Evolutionary conservation across 1,284 basidiomycete genomes (phyloP).

Genomic region (Cutaneotrichosporon sp.): DNA sequence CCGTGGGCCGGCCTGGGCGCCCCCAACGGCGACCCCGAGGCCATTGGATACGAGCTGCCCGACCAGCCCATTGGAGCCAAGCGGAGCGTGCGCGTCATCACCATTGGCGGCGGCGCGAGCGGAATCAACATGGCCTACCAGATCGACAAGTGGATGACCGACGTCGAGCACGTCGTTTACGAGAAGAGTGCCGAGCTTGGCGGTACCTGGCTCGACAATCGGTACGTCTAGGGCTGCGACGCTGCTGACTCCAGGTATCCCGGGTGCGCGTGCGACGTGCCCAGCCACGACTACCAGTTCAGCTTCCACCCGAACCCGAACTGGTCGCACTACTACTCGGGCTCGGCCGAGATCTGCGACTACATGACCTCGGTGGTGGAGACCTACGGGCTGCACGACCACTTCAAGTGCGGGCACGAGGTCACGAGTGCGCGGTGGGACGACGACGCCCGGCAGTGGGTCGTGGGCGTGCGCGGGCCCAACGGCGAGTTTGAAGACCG

Average conservation of each 20-base stretch:
- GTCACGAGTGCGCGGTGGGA: conserved; percentile 37
- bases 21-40: conserved; percentile 21
- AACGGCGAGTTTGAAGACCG: conserved; percentile 26
- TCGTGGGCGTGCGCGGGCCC: conserved; percentile 22
- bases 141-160: conserved; percentile 10
- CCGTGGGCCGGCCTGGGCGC: conserved; percentile 11
- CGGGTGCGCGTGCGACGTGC: conserved; percentile 39
- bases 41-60: conserved; percentile 13
- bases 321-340: conserved; percentile 36
- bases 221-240: not conserved
- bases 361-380: conserved; percentile 37
- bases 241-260: conserved; percentile 23
- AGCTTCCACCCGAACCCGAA: conserved; percentile 31
- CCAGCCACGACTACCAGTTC: conserved; percentile 37
- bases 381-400: conserved; percentile 29
- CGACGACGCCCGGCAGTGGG: conserved; percentile 33
- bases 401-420: conserved; percentile 36
- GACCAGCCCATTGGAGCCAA: not conserved
- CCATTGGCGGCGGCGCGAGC: conserved; percentile 18
- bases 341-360: conserved; percentile 31
- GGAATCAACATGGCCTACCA: conserved; percentile 18
- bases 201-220: conserved; percentile 29
- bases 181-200: conserved; percentile 15
- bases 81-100: conserved; percentile 13
- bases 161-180: conserved; percentile 13